These are phyloP conservation scores for Aspergillus flavus DNA, from an alignment of 2,329 filamentous ascomycete genomes.

Conservation along the genomic window DNA sequence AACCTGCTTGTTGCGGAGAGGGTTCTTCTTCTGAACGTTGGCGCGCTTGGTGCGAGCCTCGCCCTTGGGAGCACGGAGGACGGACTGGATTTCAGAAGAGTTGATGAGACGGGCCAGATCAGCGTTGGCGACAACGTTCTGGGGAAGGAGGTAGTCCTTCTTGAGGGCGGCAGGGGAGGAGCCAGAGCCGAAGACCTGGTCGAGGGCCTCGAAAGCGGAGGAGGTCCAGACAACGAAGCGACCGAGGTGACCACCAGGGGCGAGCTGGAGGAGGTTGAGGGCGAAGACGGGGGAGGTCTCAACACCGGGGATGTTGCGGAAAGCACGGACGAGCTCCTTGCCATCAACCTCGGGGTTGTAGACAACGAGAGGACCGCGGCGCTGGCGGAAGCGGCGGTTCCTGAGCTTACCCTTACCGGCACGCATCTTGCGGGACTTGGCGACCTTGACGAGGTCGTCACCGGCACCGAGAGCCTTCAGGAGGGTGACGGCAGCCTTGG, in stretches of 20 bases:
- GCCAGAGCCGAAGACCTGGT: constrained; percentile 95
- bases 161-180: constrained; percentile 88
- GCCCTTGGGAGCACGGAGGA: constrained; percentile 89
- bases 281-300: constrained; percentile 93
- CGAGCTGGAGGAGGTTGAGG: constrained; percentile 98
- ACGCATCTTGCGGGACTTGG: constrained; percentile 93
- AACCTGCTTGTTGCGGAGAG: constrained; percentile 97
- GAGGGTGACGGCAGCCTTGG: constrained; percentile 80
- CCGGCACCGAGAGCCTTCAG: constrained; percentile 90
- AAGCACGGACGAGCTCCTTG: constrained; percentile 88
- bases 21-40: constrained; percentile 99
- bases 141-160: constrained; percentile 98
- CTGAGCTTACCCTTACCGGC: constrained; percentile 99
- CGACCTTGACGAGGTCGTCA: constrained; percentile 91
- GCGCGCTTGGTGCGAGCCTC: constrained; percentile 85
- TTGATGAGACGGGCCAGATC: constrained; percentile 98
- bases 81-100: constrained; percentile 96
- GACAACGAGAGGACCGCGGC: constrained; percentile 95
- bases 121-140: constrained; percentile 88
- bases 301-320: constrained; percentile 98
- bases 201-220: constrained; percentile 91
- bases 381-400: constrained; percentile 94
- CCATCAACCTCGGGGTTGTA: constrained; percentile 95
- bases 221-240: constrained; percentile 99
- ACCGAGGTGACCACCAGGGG: constrained; percentile 96